Base-by-base conservation (phyloP, 2,329 filamentous ascomycete genomes). In the Colletotrichum gloeosporioides region DNA sequence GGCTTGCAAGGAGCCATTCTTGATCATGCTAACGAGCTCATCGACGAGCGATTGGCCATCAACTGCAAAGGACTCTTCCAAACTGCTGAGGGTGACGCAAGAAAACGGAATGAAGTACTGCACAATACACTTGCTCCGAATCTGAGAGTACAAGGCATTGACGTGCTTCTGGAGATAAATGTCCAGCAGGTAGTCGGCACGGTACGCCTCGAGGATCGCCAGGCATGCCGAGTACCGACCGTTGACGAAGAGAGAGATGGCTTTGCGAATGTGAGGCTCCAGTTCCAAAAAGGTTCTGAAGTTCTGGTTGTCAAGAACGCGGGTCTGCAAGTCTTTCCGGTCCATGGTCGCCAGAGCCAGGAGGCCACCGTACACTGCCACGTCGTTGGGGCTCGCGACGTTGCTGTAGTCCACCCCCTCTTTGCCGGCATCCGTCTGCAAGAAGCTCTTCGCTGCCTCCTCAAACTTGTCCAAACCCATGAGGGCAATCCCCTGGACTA, bases 91-190 rank as follows among this genome's bases (percentile, higher is more conserved):
- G 1, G 94, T 96, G 77, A 98, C 95, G 79, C 93, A 93, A 57
- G 94, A 98, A 84, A 98, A 99, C 0, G 97, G 96, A 29, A 95
- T 90, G 80, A 98, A 94, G 85, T 98, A 99, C 82, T 98, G 95
- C 29, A 96, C 92, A 75, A 99, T 98, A 81, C 96, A 96, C 87
- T 98, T 98, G 81, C 91, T 94, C 75, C 97, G 92, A 79, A 99
- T 96, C 64, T 89, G 87, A 13, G 90, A 88, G 86, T 96, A 97
- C 25, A 99, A 88, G 2, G 87, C 86, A 49, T 89, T 82, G 22
- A 98, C 88, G 78, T 98, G 95, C 77, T 89, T 91, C 75, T 95
- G 93, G 8, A 99, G 90, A 83, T 98, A 94, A 25, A 98, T 88
- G 82, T 99, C 97, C 7, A 99, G 91, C n/a, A 96, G 89, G 83